Base-by-base conservation (phyloP, 257 asterid species). In the Forsythia viridissima region DNA sequence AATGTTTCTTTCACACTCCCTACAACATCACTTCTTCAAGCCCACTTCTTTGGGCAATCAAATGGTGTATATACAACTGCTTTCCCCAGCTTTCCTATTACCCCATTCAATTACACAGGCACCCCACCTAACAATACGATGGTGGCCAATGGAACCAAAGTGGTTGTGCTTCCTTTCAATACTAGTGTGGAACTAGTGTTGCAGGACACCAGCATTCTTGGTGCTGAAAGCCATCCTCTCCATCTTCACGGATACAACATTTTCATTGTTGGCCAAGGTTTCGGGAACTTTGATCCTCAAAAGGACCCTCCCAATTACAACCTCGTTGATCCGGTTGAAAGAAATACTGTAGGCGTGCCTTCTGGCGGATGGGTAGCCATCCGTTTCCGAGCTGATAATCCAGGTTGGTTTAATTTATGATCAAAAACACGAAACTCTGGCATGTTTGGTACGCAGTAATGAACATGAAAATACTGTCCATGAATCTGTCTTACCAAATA, bases 361-460 rank as follows among this genome's bases (percentile, higher is more conserved):
- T 83, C 93, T 11, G 93, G 95, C 52, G 94, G 93, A 18, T 92
- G 97, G 95, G 90, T 82, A 0, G 92, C 97, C 11, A 67, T 92
- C 70, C 92, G 95, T 3, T 92, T 92, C 82, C 80, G 77, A 34
- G 91, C 97, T 0, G 95, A 92, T 38, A 92, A 92, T 75, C 97
- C 97, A 37, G 97, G 97, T 90, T 48, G 24, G 71, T 77, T 9
- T 38, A 37, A 65, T n/a, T 48, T 48, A 48, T 48, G 8, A 4
- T 15, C 8, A 44, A 3, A 44, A 30, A 30, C 34, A 46, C 12
- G 10, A 43, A 46, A 11, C 52, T 46, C 5, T 46, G 18, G 52
- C 52, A 0, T 46, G 18, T 11, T 11, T 11, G 18, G 52, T 46
- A 46, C 4, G 16, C 51, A 10, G 4, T 10, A 44, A 44, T 4